These are phyloP conservation scores for Aspergillus bombycis DNA, from an alignment of 2,329 filamentous ascomycete species.

Conservation along the genomic window DNA sequence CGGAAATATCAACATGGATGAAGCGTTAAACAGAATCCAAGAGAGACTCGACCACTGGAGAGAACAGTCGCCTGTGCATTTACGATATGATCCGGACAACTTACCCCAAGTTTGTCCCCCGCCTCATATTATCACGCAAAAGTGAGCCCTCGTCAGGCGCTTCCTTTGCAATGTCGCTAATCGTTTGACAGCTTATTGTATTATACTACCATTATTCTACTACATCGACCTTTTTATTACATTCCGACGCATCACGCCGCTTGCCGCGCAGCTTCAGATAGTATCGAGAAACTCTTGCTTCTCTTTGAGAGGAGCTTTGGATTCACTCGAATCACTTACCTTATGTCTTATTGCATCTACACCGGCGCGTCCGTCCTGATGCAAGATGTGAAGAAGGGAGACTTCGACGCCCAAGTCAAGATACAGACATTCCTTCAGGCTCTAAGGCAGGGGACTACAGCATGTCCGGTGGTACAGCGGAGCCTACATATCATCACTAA, in stretches of 20 bases:
- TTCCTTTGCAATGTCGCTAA: conserved; percentile 19
- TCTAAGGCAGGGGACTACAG: neutral
- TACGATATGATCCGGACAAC: neutral
- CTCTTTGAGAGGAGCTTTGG: neutral
- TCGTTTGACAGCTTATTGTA: conserved; percentile 49
- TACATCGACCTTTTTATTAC: conserved; percentile 49
- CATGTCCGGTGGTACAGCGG: neutral
- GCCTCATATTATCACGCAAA: conserved; percentile 32
- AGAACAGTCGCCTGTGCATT: neutral
- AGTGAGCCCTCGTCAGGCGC: conserved; percentile 22
- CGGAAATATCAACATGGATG: neutral
- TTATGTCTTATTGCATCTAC: neutral
- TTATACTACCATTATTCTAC: conserved; percentile 54
- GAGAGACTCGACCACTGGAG: neutral
- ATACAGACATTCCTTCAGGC: conserved; percentile 1
- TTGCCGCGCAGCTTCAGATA: neutral
- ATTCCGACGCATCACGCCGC: neutral
- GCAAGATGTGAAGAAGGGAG: conserved; percentile 1
- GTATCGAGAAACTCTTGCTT: neutral
- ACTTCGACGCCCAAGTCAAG: neutral
- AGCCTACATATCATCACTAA: conserved; percentile 1
- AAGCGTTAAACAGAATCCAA: neutral
- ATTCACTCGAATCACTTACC: neutral
- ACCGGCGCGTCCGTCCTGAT: neutral
- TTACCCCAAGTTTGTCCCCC: conserved; percentile 45